Evolutionary conservation across 1,139 yeast genomes (phyloP).

Genomic region (Yamadazyma dendronema): DNA sequence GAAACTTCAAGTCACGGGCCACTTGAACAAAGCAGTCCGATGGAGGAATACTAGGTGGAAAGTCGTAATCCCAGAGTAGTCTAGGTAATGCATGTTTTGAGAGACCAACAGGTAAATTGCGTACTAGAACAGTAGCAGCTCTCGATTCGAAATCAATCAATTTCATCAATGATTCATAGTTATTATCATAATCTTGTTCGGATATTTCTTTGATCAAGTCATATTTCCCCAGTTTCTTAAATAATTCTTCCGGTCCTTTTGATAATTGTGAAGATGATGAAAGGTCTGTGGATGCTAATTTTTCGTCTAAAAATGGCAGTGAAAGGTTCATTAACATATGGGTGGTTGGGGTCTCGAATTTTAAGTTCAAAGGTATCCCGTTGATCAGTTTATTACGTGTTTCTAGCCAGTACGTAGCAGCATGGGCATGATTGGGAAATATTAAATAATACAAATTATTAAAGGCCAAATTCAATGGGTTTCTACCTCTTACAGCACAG

Average conservation of each 20-base stretch:
- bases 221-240: background rate
- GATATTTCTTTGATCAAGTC: background rate
- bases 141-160: slow-evolving; percentile 12
- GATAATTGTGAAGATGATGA: background rate
- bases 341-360: slow-evolving; percentile 31
- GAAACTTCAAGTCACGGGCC: slow-evolving; percentile 26
- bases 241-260: background rate
- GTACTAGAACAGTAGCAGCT: slow-evolving; percentile 29
- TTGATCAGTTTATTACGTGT: slow-evolving; percentile 48
- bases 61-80: slow-evolving; percentile 41
- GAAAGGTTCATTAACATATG: background rate
- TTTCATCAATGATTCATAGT: slow-evolving; percentile 8
- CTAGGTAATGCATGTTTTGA: slow-evolving; percentile 30
- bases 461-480: slow-evolving; percentile 42
- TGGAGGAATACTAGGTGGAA: slow-evolving; percentile 18
- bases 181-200: background rate
- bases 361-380: slow-evolving; percentile 46
- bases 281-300: background rate
- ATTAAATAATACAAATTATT: slow-evolving; percentile 51
- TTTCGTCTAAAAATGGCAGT: slow-evolving; percentile 1
- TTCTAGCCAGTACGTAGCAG: slow-evolving; percentile 50
- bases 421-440: slow-evolving; percentile 47
- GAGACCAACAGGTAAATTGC: slow-evolving; percentile 42
- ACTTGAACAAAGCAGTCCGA: slow-evolving; percentile 20
- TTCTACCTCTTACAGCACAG: slow-evolving; percentile 45